phyloP scores from a whole-genome alignment of 805 yeast genomes.

The Candida xyloterini region DNA sequence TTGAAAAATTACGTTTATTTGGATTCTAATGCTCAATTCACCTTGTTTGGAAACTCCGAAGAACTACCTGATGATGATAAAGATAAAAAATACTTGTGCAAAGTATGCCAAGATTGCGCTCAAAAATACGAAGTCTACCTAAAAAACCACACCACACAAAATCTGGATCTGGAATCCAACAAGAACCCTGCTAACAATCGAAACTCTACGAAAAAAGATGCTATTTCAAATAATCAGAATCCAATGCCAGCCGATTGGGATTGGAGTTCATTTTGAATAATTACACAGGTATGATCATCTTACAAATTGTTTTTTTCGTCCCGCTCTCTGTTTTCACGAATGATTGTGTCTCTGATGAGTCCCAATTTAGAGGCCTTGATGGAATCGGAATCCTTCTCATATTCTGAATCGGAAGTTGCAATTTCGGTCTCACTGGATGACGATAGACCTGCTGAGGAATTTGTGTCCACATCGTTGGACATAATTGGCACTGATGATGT shows the following conservation, averaged over 20 bases:
- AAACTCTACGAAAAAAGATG: slow-evolving; percentile 17
- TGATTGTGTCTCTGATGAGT: slow-evolving; percentile 28
- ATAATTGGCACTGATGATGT: slow-evolving; percentile 52
- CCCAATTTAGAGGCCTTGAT: slow-evolving; percentile 12
- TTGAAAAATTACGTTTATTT: slow-evolving; percentile 34
- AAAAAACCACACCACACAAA: slow-evolving; percentile 29
- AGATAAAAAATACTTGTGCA: slow-evolving; percentile 30
- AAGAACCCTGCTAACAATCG: slow-evolving; percentile 13
- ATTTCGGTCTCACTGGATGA: slow-evolving; percentile 29
- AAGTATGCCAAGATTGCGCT: slow-evolving; percentile 35
- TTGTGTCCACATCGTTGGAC: slow-evolving; percentile 39
- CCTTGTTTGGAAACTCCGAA: slow-evolving; percentile 29
- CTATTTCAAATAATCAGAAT: slow-evolving; percentile 17
- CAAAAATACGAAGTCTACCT: slow-evolving; percentile 34
- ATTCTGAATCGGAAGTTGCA: slow-evolving; percentile 19
- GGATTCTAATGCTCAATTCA: slow-evolving; percentile 35
- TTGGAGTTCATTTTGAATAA: slow-evolving; percentile 36
- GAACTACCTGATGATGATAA: slow-evolving; percentile 14
- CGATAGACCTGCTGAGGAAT: slow-evolving; percentile 32
- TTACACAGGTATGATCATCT: slow-evolving; percentile 1
- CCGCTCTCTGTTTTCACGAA: slow-evolving; percentile 30
- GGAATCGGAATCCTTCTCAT: slow-evolving; percentile 13
- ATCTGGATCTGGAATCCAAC: slow-evolving; percentile 25
- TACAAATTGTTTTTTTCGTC: slow-evolving; percentile 11
- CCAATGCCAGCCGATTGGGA: slow-evolving; percentile 38